phyloP scores from a whole-genome alignment of 371 early-diverging fungal genomes.

The Zopfochytrium polystomum region DNA sequence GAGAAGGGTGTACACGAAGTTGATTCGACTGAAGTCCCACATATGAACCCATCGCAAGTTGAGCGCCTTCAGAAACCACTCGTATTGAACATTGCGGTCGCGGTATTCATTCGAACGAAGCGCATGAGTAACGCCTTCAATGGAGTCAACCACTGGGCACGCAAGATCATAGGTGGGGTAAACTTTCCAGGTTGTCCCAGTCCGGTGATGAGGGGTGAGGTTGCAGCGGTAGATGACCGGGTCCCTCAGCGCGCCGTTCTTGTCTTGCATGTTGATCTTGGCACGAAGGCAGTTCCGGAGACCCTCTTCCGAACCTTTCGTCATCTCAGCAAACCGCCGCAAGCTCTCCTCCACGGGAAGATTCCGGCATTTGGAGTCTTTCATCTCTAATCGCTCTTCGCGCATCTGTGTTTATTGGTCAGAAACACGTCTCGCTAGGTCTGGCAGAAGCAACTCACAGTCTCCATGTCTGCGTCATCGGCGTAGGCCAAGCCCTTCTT shows the following conservation, averaged over 20 bases:
- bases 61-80: conserved; percentile 96
- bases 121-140: conserved; percentile 99
- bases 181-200: conserved; percentile 90
- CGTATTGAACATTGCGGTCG: conserved; percentile 98
- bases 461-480: conserved; percentile 92
- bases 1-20: conserved; percentile 98
- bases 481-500: conserved; percentile 93
- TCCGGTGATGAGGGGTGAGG: conserved; percentile 90
- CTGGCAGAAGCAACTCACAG: conserved; percentile 33
- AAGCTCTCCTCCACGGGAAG: conserved; percentile 86
- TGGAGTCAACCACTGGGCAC: conserved; percentile 94
- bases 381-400: conserved; percentile 86
- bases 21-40: conserved; percentile 95
- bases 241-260: conserved; percentile 98
- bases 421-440: not conserved
- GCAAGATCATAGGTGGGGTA: conserved; percentile 99
- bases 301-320: conserved; percentile 64
- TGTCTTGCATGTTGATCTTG: conserved; percentile 92
- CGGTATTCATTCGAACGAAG: conserved; percentile 99
- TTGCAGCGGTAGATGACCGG: conserved; percentile 99
- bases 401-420: conserved; percentile 26
- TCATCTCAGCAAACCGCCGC: conserved; percentile 93
- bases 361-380: conserved; percentile 87
- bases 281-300: conserved; percentile 93
- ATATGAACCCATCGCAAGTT: conserved; percentile 84